phyloP scores from a whole-genome alignment of 345 rosid species.

The Euphorbia tirucalli region DNA sequence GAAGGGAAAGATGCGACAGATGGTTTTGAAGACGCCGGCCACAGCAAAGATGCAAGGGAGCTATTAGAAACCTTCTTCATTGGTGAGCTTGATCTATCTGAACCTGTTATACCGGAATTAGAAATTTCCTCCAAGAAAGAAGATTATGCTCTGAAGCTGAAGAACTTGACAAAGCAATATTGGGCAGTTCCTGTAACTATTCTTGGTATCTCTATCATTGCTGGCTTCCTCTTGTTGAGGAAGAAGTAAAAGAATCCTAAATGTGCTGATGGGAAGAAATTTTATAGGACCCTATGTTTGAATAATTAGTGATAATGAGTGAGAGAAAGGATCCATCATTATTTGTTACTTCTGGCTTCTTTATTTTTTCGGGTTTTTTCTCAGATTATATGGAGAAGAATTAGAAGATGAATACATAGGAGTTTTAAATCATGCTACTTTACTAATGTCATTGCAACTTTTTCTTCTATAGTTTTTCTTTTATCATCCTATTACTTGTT shows the following conservation, averaged over 20 bases:
- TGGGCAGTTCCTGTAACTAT: slow-evolving; percentile 70
- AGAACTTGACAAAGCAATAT: slow-evolving; percentile 54
- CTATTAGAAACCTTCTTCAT: slow-evolving; percentile 60
- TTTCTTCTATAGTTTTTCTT: too few species aligned
- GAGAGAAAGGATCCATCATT: slow-evolving; percentile 11
- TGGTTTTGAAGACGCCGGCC: slow-evolving; percentile 91
- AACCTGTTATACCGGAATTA: slow-evolving; percentile 56
- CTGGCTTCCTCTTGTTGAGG: slow-evolving; percentile 53
- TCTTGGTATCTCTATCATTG: slow-evolving; percentile 56
- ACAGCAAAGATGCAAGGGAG: slow-evolving; percentile 66
- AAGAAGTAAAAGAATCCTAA: slow-evolving; percentile 44
- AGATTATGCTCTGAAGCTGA: slow-evolving; percentile 36
- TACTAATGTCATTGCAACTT: not conserved
- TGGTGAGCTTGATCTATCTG: slow-evolving; percentile 68
- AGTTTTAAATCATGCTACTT: not conserved
- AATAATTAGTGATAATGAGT: slow-evolving; percentile 2
- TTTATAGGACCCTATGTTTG: slow-evolving; percentile 16
- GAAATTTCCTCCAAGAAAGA: slow-evolving; percentile 48
- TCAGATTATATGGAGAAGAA: too few species aligned
- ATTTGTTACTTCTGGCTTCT: not conserved
- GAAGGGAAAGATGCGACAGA: slow-evolving; percentile 80
- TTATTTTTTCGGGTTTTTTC: too few species aligned
- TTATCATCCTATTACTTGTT: too few species aligned
- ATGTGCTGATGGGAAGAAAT: not conserved
- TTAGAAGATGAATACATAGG: not conserved